Conservation (phyloP, 2,329 filamentous ascomycete genomes). For the Zalaria obscura region DNA sequence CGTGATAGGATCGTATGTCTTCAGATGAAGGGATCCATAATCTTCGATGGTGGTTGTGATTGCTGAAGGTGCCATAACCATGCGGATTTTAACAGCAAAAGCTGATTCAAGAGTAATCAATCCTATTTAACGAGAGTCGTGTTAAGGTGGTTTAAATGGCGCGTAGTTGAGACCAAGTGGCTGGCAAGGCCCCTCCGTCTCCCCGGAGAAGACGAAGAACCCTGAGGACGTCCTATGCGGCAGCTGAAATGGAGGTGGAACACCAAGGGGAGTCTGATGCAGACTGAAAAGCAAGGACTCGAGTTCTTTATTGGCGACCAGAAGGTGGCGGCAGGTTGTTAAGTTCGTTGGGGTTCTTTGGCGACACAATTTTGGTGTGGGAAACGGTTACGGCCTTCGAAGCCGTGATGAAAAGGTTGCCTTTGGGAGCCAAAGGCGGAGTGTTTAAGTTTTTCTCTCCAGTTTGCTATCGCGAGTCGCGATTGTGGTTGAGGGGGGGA, state of each 20-base stretch:
- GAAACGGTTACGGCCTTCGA: conserved; percentile 24
- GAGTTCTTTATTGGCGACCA: conserved; percentile 21
- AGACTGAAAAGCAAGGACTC: conserved; percentile 28
- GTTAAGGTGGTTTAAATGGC: conserved; percentile 92
- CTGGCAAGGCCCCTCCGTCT: conserved; percentile 95
- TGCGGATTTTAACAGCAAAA: conserved; percentile 21
- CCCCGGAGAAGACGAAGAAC: conserved; percentile 99
- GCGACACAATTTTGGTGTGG: conserved; percentile 33
- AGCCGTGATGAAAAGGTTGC: conserved; percentile 28
- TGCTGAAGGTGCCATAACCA: conserved; percentile 61
- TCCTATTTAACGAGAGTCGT: conserved; percentile 22
- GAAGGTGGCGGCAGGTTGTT: conserved; percentile 34
- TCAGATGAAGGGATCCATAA: conserved; percentile 23
- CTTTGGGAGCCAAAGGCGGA: conserved; percentile 27
- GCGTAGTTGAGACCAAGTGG: conserved; percentile 76
- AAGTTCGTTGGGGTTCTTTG: conserved; percentile 32
- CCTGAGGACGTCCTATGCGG: conserved; percentile 98
- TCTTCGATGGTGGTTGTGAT: conserved; percentile 33
- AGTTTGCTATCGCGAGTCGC: not conserved
- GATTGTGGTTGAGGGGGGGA: no score
- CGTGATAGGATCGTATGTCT: conserved; percentile 11
- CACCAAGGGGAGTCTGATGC: conserved; percentile 33
- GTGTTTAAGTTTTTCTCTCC: not conserved
- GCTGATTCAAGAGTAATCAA: conserved; percentile 7
- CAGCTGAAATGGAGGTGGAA: conserved; percentile 66